Percentiles rank a stretch among this genome's conserved stretches.
phyloP scores from a whole-genome alignment of 2,329 filamentous ascomycete genomes.

The Thelonectria discophora region DNA sequence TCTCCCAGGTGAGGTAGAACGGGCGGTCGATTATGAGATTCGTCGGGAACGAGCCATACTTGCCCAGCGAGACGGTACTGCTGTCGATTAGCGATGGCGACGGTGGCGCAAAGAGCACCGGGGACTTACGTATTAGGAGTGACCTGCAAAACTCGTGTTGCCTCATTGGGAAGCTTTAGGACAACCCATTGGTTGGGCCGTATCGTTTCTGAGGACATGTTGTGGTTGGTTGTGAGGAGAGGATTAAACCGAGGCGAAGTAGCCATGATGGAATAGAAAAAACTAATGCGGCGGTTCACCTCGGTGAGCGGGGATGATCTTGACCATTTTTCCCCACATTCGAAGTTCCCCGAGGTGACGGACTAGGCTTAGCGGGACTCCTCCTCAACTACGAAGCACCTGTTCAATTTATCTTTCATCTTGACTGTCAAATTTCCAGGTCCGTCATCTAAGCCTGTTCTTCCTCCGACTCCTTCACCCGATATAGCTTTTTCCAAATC shows the following conservation, averaged over 20 bases:
- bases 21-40: slow-evolving; percentile 93
- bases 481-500: background rate
- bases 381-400: background rate
- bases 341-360: slow-evolving; percentile 27
- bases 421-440: background rate
- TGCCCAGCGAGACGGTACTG: slow-evolving; percentile 87
- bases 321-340: slow-evolving; percentile 18
- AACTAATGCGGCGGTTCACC: slow-evolving; percentile 39
- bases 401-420: background rate
- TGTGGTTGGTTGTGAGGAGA: slow-evolving; percentile 26
- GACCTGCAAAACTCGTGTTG: slow-evolving; percentile 65
- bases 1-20: slow-evolving; percentile 90
- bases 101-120: slow-evolving; percentile 10
- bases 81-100: slow-evolving; percentile 40
- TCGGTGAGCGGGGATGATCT: slow-evolving; percentile 45
- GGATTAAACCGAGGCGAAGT: slow-evolving; percentile 23
- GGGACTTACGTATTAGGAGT: slow-evolving; percentile 65
- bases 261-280: slow-evolving; percentile 35
- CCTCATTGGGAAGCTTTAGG: slow-evolving; percentile 67
- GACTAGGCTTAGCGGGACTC: background rate
- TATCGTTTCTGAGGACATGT: slow-evolving; percentile 46
- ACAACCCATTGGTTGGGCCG: slow-evolving; percentile 69
- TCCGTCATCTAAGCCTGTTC: too few species aligned
- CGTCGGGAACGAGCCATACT: slow-evolving; percentile 89
- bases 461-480: too few species aligned